These are phyloP conservation scores for Cladosporium sphaerospermum DNA, from an alignment of 2,329 filamentous ascomycete species.

Conservation along the genomic window DNA sequence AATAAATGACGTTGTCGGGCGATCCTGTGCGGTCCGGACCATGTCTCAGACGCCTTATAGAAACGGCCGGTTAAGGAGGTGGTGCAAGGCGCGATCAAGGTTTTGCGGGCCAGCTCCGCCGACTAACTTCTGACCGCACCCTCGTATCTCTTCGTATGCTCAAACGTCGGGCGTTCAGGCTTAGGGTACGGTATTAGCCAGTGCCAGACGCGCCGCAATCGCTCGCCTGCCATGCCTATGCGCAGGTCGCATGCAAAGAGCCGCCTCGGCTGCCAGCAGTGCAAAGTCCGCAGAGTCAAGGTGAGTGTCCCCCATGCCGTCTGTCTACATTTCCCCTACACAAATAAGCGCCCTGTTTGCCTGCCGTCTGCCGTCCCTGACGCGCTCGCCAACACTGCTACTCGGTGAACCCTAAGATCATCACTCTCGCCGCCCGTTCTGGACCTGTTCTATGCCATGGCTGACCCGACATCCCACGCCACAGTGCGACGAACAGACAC, in stretches of 20 bases:
- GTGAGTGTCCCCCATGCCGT: slow-evolving; percentile 5
- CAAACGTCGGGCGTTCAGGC: slow-evolving; percentile 1
- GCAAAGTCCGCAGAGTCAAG: slow-evolving; percentile 25
- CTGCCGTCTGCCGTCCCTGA: no score
- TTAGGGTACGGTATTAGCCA: not conserved
- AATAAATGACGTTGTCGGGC: no score
- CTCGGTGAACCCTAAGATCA: no score
- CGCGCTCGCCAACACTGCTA: no score
- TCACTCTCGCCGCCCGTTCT: no score
- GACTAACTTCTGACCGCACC: slow-evolving; percentile 10
- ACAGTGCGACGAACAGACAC: slow-evolving; percentile 10
- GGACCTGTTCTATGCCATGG: not conserved
- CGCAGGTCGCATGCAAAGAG: slow-evolving; percentile 22
- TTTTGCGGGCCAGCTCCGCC: slow-evolving; percentile 7
- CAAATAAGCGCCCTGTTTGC: no score
- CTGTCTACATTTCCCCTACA: no score
- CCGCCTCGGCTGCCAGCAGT: slow-evolving; percentile 22
- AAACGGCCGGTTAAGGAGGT: not conserved
- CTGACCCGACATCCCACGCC: not conserved
- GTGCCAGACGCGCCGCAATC: not conserved
- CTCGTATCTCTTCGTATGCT: slow-evolving; percentile 11
- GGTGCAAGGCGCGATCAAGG: not conserved
- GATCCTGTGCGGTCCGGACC: no score
- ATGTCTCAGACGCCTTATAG: not conserved
- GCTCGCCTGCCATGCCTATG: slow-evolving; percentile 6